Conservation (phyloP, 257 asterid genomes). For the Anisodus acutangulus region DNA sequence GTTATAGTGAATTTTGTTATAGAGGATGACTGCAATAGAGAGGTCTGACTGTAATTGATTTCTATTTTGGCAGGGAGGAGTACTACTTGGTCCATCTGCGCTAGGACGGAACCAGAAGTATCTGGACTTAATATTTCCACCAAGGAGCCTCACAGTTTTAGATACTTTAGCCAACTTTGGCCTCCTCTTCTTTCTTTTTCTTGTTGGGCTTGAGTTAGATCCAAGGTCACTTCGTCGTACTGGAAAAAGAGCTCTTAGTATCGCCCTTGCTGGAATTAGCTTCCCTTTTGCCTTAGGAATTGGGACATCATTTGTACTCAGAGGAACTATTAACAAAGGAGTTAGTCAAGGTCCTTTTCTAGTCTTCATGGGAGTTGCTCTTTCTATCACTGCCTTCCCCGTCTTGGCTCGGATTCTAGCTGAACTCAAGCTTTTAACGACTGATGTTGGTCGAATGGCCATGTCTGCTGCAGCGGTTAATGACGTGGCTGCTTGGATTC, state of each 20-base stretch:
- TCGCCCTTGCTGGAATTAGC: constrained; percentile 42
- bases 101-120: constrained; percentile 40
- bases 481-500: constrained; percentile 46
- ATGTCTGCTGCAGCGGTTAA: constrained; percentile 49
- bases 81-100: constrained; percentile 46
- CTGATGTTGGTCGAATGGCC: constrained; percentile 45
- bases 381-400: constrained; percentile 50
- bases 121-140: constrained; percentile 38
- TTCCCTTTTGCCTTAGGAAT: constrained; percentile 42
- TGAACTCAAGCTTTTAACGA: constrained; percentile 44
- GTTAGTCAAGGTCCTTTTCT: constrained; percentile 37
- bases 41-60: not conserved
- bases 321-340: constrained; percentile 35
- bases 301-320: constrained; percentile 40
- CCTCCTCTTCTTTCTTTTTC: constrained; percentile 45
- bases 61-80: constrained; percentile 41
- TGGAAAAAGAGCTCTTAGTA: constrained; percentile 41
- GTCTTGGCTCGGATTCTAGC: constrained; percentile 49
- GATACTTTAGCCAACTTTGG: constrained; percentile 46
- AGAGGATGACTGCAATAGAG: not conserved
- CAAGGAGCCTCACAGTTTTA: constrained; percentile 42
- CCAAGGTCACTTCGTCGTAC: constrained; percentile 38
- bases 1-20: not conserved
- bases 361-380: constrained; percentile 46
- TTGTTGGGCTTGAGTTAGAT: constrained; percentile 47